Evolutionary conservation across 2,329 filamentous ascomycete species (phyloP).

Genomic region (Dryadomyces sulphureus): DNA sequence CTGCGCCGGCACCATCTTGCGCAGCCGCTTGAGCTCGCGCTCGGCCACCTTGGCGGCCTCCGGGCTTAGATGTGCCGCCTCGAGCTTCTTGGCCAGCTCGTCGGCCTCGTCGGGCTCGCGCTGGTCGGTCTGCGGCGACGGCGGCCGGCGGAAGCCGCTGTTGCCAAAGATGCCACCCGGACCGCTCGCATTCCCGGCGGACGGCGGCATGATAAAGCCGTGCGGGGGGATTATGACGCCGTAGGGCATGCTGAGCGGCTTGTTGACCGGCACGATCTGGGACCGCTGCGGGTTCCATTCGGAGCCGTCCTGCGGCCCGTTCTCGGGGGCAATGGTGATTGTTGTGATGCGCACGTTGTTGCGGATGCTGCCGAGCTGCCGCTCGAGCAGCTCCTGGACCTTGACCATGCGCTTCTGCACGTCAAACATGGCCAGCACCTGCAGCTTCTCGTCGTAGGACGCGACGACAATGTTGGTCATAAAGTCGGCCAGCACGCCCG

Average conservation of each 20-base stretch:
- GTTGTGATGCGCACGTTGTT: constrained; percentile 76
- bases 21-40: constrained; percentile 71
- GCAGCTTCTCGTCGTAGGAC: constrained; percentile 79
- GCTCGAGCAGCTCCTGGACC: constrained; percentile 70
- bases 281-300: constrained; percentile 17
- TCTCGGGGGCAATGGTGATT: constrained; percentile 46
- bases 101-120: constrained; percentile 83
- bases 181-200: constrained; percentile 23
- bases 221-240: constrained; percentile 9
- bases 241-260: constrained; percentile 3
- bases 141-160: constrained; percentile 1
- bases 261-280: background rate
- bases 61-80: constrained; percentile 63
- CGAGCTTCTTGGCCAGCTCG: constrained; percentile 76
- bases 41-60: constrained; percentile 88
- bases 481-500: constrained; percentile 80
- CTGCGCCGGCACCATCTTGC: constrained; percentile 92
- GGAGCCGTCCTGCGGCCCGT: constrained; percentile 34
- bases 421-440: constrained; percentile 68
- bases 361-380: constrained; percentile 73
- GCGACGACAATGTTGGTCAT: constrained; percentile 89
- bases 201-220: constrained; percentile 7
- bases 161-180: constrained; percentile 14
- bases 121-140: constrained; percentile 10
- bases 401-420: constrained; percentile 64